Base-by-base conservation (phyloP, 2,329 filamentous ascomycete genomes). In the Amauroascus verrucosus region DNA sequence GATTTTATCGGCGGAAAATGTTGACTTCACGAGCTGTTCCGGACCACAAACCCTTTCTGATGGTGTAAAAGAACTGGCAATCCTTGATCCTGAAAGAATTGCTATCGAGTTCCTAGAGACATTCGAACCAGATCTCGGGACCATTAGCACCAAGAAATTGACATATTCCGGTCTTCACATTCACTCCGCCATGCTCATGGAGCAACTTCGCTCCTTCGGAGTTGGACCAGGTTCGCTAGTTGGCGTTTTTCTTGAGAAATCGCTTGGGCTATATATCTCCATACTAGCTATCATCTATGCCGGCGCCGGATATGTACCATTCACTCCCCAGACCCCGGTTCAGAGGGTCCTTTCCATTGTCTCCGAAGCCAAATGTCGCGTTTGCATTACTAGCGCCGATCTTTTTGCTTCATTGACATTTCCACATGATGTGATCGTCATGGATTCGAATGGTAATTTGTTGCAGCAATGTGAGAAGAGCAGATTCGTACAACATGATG, bases 241-340 rank as follows among this genome's bases (percentile, higher is more conserved):
- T n/a, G 83, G 82, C 32, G 78, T 95, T 43, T 74, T 84, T 44
- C 83, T 94, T 78, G 80, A 90, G 20, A 94, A 93, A 64, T 90
- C 84, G 0, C 66, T 81, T 1, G 67, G 81, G 24, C 70, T 94
- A 0, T 95, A 95, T 62, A 74, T 83, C 26, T 77, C 82, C 0
- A 86, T 95, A 24, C 72, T 95, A 28, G 88, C 81, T 1, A 77
- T 84, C 20, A 67, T 88, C 30, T 94, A 94, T 62, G 72, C 81
- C 4, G 87, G 88, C 7, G 83, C 82, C 61, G 87, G 83, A 6
- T 93, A 94, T 62, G 70, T 95, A n/a, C 88, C 88, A 0, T 74
- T 95, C 3, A 75, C 87, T 0, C 85, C 86, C 0, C 81, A 78
- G n/a, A 85, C 83, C 0, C 87, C 88, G 0, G 20, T 63, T 0